Evolutionary conservation across 2,329 filamentous ascomycete species (phyloP), one percentile per base, ranked within the genome.

Genomic region (Alternaria panax): DNA sequence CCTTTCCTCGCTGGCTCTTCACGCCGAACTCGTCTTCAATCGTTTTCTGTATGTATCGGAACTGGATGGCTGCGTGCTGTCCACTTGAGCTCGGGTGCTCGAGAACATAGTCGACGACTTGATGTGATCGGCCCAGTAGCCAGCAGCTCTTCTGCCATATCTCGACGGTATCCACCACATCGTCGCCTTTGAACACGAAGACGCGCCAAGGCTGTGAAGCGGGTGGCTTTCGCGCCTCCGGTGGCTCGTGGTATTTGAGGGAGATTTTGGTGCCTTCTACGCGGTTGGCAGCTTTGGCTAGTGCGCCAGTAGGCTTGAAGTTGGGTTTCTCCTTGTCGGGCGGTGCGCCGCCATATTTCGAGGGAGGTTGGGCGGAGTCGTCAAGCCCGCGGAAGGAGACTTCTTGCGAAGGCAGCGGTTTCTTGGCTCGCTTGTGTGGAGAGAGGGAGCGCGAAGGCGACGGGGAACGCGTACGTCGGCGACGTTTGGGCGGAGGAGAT

Each of bases 1-100:
- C 83, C 59, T 77, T 89, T 18, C 73, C 75, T 52, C 64, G 66
- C 41, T 68, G 71, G 56, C 70, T 70, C 59, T 70, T 70, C n/a
- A 76, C 74, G 22, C 91, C 92, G 58, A 89, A 84, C 73, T 89
- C 91, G 75, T 97, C 93, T 79, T 97, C 92, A 69, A 96, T 92
- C 62, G 87, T 87, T 79, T 90, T 93, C 72, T 92, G 91, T 20
- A 90, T 87, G 74, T 92, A 89, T 36, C 95, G 88, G 73, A 99
- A 99, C 76, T 99, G 95, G 42, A 99, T 86, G 8, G 93, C 95
- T 1, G 94, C 94, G 77, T 99, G 95, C 79, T 99, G 95, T 78
- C 96, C 96, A 76, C 92, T 96, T 72, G 93, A 88, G 78, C 92
- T 97, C 1, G 93, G 93, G 75, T 99, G 94, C 73, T 96, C 92